Evolutionary conservation across 352 stramenopile genomes (phyloP), one percentile per base, ranked within the genome.

Genomic region (Globisporangium radiosum): DNA sequence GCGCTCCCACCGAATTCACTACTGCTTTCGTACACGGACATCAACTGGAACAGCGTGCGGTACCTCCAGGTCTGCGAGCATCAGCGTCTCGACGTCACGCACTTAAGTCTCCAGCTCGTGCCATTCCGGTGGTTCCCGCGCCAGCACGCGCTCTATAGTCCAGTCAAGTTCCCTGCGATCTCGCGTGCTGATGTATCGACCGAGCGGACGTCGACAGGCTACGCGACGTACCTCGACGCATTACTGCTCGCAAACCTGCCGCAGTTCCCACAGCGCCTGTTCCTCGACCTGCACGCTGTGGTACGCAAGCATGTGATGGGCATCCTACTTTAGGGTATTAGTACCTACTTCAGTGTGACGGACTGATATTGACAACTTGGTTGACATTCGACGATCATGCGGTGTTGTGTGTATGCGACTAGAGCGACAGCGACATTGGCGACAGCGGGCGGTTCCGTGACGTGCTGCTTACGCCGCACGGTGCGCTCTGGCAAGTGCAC

Each of bases 41-140:
- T 94, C 57, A 81, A 93, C 55, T 92, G 86, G 78, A 95, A 93
- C 56, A 69, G 75, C 13, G 65, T 90, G 13, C 82, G 84, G 25
- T 94, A 91, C 50, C 69, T 92, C 19, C 77, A 87, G 61, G 50
- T 57, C 10, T 94, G 84, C 52, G 82, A 92, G 68, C 54, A 65
- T 2, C 38, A 68, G 19, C 70, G 82, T 4, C 58, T 52, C 9
- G 85, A 94, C 57, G 79, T 94, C 19, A 72, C 64, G 7, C 81
- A 88, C 54, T 47, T 92, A 33, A 92, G 75, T 47, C 67, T 93
- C 10, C 85, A 94, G 60, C 69, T 95, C n/a, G 76, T 94, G 68
- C 76, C 86, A 13, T 94, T 90, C 69, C 75, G 70, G n/a, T 93
- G 86, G 86, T 95, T 91, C 64, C 7, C 60, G 42, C 64, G 66